Conservation (phyloP, 1,284 basidiomycete genomes). For the Ustilago loliicola region DNA sequence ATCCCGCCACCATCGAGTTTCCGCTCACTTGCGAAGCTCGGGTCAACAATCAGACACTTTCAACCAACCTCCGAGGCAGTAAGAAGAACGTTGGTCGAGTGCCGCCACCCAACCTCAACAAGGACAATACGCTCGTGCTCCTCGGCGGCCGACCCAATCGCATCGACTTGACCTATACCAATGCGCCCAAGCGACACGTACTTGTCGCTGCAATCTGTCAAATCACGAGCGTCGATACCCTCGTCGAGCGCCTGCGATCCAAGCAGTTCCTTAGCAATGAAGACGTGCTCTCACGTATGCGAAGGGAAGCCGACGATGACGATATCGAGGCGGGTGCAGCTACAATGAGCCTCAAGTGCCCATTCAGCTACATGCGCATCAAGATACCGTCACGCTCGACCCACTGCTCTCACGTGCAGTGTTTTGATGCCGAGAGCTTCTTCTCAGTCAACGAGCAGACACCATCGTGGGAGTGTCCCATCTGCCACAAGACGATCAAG, state of each 20-base stretch:
- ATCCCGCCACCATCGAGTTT: constrained; percentile 60
- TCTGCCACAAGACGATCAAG: constrained; percentile 85
- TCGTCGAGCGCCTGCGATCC: constrained; percentile 57
- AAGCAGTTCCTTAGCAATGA: constrained; percentile 56
- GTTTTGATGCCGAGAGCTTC: constrained; percentile 96
- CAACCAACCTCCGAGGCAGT: constrained; percentile 61
- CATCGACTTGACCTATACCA: constrained; percentile 63
- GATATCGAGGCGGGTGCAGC: constrained; percentile 66
- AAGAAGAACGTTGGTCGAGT: constrained; percentile 65
- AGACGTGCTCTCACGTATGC: constrained; percentile 59
- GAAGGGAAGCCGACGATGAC: constrained; percentile 60
- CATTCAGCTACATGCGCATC: constrained; percentile 89
- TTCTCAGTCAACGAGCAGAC: constrained; percentile 95
- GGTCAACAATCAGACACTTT: constrained; percentile 55
- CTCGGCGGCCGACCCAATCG: constrained; percentile 48
- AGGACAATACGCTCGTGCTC: constrained; percentile 45
- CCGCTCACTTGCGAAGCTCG: constrained; percentile 62
- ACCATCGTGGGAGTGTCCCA: constrained; percentile 96
- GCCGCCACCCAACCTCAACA: constrained; percentile 66
- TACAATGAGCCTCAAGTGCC: constrained; percentile 64
- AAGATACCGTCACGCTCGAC: constrained; percentile 85
- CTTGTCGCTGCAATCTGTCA: constrained; percentile 60
- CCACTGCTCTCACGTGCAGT: constrained; percentile 89
- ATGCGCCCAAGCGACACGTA: constrained; percentile 50
- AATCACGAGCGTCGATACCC: constrained; percentile 46